Base-by-base conservation (phyloP, 805 yeast genomes). In the Schwanniomyces yamadae region DNA sequence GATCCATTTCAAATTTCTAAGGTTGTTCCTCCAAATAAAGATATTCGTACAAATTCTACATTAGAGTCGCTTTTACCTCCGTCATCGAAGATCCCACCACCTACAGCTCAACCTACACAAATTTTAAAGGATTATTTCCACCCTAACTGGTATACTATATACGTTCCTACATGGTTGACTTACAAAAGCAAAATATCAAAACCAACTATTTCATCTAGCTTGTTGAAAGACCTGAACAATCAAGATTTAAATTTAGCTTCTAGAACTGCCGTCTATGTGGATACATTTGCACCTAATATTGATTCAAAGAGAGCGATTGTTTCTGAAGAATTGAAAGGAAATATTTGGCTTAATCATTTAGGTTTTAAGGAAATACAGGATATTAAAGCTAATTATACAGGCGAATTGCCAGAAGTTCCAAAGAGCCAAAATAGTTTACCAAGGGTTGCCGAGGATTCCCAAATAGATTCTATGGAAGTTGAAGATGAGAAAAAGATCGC, bases 1-100 rank as follows among this genome's bases (percentile, higher is more conserved):
- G 81, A 80, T 20, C 81, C 82, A 10, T 82, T 85, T 51, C 70
- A 73, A 31, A 54, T 80, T n/a, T 68, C 89, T 21, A 80, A 80
- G 42, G 77, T 87, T 1, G 61, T 87, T 17, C 93, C 96, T 0
- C 20, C 40, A 11, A 47, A 46, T 11, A 49, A 49, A 26, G 52
- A 48, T 30, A 33, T 51, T 5, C 41, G 52, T 10, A 50, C 49
- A 24, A 38, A 44, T 6, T 39, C 57, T 30, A 33, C 46, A 9
- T 49, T 68, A 34, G 66, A 59, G 26, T 41, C 57, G 5, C 46
- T 67, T 26, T 57, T 61, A 3, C 58, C 61, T 11, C 45, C 56
- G 7, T 41, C 52, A n/a, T 45, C 57, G 13, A 61, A 60, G 37
- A 61, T 66, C 12, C 63, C 68, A 7, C 55, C 59, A 7, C 59